Percentiles rank a stretch among this genome's conserved stretches.
phyloP scores from a whole-genome alignment of 2,329 filamentous ascomycete genomes.

The Trichothecium sympodiale region DNA sequence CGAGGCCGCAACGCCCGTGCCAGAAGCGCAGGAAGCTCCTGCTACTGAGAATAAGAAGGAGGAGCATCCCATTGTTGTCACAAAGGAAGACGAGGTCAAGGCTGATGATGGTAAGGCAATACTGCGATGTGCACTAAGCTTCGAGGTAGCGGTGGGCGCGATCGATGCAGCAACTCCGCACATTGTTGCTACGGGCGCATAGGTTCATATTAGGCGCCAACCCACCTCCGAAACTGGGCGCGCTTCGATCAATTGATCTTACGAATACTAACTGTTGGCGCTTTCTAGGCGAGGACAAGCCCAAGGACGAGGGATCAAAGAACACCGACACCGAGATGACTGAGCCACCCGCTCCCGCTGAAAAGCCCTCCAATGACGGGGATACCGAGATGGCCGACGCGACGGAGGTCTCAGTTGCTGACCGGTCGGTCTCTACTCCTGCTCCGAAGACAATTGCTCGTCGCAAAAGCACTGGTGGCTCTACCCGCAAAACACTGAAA shows the following conservation, averaged over 20 bases:
- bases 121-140: slow-evolving; percentile 11
- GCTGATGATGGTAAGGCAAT: slow-evolving; percentile 18
- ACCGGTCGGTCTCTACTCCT: slow-evolving; percentile 9
- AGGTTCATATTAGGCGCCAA: neutral
- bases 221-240: slow-evolving; percentile 1
- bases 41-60: slow-evolving; percentile 12
- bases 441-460: slow-evolving; percentile 21
- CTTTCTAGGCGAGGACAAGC: slow-evolving; percentile 4
- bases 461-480: slow-evolving; percentile 40
- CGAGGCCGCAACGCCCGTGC: slow-evolving; percentile 19
- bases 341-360: slow-evolving; percentile 10
- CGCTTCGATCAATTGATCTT: neutral
- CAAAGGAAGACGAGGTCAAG: slow-evolving; percentile 15
- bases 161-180: slow-evolving; percentile 13
- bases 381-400: slow-evolving; percentile 42
- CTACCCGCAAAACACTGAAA: slow-evolving; percentile 71
- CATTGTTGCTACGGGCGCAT: neutral
- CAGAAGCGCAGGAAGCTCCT: slow-evolving; percentile 17
- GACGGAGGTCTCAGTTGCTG: slow-evolving; percentile 12
- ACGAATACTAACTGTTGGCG: neutral
- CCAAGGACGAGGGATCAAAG: slow-evolving; percentile 15
- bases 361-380: slow-evolving; percentile 19
- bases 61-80: slow-evolving; percentile 11
- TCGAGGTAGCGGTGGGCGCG: slow-evolving; percentile 10
- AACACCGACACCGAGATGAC: slow-evolving; percentile 14